Evolutionary conservation across 768 basidiomycete species (phyloP).

Genomic region (Lactarius psammicola): DNA sequence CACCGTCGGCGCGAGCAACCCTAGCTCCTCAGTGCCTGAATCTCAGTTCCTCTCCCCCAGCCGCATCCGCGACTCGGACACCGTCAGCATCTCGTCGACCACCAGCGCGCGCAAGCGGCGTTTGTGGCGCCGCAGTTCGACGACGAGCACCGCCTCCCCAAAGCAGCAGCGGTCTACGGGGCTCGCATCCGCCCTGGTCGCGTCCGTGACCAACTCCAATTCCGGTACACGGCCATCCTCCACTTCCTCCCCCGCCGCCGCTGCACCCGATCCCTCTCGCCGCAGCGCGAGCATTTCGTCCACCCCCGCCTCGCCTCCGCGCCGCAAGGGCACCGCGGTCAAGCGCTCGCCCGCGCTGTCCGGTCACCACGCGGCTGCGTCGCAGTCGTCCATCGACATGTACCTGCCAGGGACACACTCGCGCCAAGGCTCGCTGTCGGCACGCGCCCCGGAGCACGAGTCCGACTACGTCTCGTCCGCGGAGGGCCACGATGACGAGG

Average conservation of each 20-base stretch:
- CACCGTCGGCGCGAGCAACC: conserved; percentile 9
- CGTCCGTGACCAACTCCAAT: conserved; percentile 63
- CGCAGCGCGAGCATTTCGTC: not conserved
- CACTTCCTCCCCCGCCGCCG: conserved; percentile 4
- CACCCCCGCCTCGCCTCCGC: conserved; percentile 6
- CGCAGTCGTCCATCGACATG: conserved; percentile 29
- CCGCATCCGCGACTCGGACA: conserved; percentile 28
- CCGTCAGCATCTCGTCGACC: conserved; percentile 28
- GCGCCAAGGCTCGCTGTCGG: conserved; percentile 30
- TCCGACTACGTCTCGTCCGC: conserved; percentile 27
- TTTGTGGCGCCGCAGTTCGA: conserved; percentile 23
- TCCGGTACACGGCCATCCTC: conserved; percentile 37
- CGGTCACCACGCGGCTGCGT: conserved; percentile 15
- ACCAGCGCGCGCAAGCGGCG: conserved; percentile 25
- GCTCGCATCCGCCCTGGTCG: conserved; percentile 66
- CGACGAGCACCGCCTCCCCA: conserved; percentile 27
- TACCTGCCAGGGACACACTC: conserved; percentile 29
- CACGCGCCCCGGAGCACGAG: conserved; percentile 31
- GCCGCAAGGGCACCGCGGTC: conserved; percentile 6
- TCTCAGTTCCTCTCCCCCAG: conserved; percentile 20
- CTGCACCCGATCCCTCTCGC: conserved; percentile 18
- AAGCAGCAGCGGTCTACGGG: conserved; percentile 45
- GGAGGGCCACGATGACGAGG: conserved; percentile 32
- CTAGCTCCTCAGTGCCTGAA: not conserved
- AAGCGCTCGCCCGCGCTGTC: conserved; percentile 23